These are phyloP conservation scores for Yamadazyma diddensiae DNA, from an alignment of 1,139 yeast genomes.

Conservation along the genomic window DNA sequence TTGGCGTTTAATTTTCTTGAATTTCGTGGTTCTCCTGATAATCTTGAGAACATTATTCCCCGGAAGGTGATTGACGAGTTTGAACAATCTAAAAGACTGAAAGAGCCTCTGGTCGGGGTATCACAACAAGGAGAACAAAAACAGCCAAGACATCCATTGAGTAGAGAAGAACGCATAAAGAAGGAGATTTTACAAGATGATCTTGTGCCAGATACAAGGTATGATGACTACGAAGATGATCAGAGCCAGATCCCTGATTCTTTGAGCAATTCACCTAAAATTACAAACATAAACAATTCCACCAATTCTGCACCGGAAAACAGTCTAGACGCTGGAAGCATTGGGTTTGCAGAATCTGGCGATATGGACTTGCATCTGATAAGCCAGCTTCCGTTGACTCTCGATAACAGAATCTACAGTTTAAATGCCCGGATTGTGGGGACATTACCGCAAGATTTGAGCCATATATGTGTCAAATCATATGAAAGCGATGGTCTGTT, in stretches of 20 bases:
- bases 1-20: too few species aligned
- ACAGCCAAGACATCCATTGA: too few species aligned
- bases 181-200: constrained; percentile 2
- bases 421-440: constrained; percentile 19
- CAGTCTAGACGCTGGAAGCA: constrained; percentile 1
- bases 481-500: constrained; percentile 13
- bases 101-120: too few species aligned
- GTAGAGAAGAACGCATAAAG: background rate
- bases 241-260: constrained; percentile 5
- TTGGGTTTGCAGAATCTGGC: constrained; percentile 6
- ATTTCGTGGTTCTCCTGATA: too few species aligned
- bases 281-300: too few species aligned
- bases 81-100: too few species aligned
- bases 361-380: too few species aligned
- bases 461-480: constrained; percentile 24
- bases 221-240: constrained; percentile 1
- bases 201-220: background rate
- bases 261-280: too few species aligned
- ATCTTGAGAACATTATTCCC: too few species aligned
- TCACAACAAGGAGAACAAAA: too few species aligned
- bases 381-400: too few species aligned
- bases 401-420: constrained; percentile 2
- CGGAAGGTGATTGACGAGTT: too few species aligned
- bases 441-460: constrained; percentile 22
- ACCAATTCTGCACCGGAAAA: background rate